Evolutionary conservation across 306 rosid species (phyloP), one percentile per base, ranked within the genome.

Genomic region (Cyamopsis tetragonoloba): DNA sequence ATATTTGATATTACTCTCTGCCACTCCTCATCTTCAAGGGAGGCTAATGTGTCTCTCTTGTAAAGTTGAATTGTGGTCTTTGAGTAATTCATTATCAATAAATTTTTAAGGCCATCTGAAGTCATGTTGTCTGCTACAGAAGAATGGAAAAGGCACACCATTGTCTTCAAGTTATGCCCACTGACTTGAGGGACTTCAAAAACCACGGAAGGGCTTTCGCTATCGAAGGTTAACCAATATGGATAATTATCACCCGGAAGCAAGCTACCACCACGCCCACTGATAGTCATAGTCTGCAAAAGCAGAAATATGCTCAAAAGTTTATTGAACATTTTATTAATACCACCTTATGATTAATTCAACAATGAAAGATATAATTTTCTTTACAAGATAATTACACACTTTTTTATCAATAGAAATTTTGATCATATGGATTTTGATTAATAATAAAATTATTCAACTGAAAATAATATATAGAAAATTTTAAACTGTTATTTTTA

Each of bases 131-230:
- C 12, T 20, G 34, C 9, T 34, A 10, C 3, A 34, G 49, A 35
- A 34, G 17, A 60, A 38, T 57, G 24, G 8, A 67, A 38, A 67
- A 37, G 2, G 30, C 74, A 66, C 17, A 67, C 2, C 30, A 75
- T 9, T 58, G 74, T 20, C 48, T 58, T 75, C 56, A 75, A 58
- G 20, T 3, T 67, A 38, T 3, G 44, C 0, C 28, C 46, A 50
- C 42, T 35, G 51, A 53, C 44, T 41, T 62, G 43, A 23, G 81
- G 76, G 44, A 70, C 71, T 23, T 41, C 18, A 8, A 69, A 69
- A 31, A 1, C 8, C 15, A 76, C 71, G 4, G 66, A 68, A 51
- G 51, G 43, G 11, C 67, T 72, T 43, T 69, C 2, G 0, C 15
- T 11, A 18, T 32, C 12, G 22, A 69, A 69, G 13, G 61, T 24